Evolutionary conservation across 1,284 basidiomycete genomes (phyloP).

Genomic region (Leccinum pseudoinsigne): DNA sequence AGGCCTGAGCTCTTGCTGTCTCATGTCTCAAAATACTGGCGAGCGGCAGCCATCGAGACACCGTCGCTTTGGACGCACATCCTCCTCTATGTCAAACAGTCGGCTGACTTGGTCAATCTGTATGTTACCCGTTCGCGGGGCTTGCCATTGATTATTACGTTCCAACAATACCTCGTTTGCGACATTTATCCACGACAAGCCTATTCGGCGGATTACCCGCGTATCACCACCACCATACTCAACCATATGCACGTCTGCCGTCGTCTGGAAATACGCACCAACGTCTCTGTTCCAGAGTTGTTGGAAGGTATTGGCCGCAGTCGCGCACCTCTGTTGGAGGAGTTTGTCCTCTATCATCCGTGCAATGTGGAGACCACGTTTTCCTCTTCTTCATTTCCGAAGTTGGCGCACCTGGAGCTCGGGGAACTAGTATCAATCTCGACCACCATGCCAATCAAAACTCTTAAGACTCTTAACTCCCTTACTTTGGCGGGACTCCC

Average conservation of each 20-base stretch:
- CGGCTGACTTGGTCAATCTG: constrained; percentile 27
- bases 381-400: constrained; percentile 25
- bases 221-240: constrained; percentile 27
- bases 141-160: constrained; percentile 23
- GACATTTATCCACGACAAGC: constrained; percentile 19
- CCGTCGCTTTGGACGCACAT: constrained; percentile 29
- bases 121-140: constrained; percentile 31
- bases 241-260: constrained; percentile 27
- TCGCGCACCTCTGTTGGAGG: constrained; percentile 27
- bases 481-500: constrained; percentile 29
- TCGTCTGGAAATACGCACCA: constrained; percentile 29
- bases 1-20: constrained; percentile 30
- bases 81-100: constrained; percentile 28
- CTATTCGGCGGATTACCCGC: constrained; percentile 22
- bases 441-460: constrained; percentile 16
- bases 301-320: constrained; percentile 23
- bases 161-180: constrained; percentile 26
- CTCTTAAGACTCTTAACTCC: constrained; percentile 26
- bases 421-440: constrained; percentile 19
- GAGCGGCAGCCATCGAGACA: constrained; percentile 24
- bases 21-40: constrained; percentile 33
- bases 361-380: constrained; percentile 18
- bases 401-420: constrained; percentile 26
- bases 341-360: constrained; percentile 28
- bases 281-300: constrained; percentile 27